Evolutionary conservation across 1,284 basidiomycete species (phyloP), one percentile per base, ranked within the genome.

Genomic region (Leccinum subrobustum): DNA sequence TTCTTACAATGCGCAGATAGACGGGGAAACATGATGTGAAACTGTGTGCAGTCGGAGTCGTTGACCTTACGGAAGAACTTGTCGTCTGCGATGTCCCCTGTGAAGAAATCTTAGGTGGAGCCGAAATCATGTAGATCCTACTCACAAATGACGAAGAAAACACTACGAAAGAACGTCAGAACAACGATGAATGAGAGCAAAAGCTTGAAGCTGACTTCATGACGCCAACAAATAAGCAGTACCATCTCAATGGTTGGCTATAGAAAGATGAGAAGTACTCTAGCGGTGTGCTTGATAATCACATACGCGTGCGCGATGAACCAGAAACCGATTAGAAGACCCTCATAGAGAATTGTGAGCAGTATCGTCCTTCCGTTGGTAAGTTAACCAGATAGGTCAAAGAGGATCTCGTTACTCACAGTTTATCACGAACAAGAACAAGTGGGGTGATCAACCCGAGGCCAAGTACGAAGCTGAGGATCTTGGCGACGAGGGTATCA

Each of bases 31-130:
- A 93, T 70, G 48, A 91, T 73, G 14, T 81, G 74, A 69, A 90
- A 93, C 68, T 93, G 91, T 4, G 90, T 90, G 52, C 88, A 87
- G 68, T 93, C 91, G 3, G 91, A 92, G 69, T 92, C 90, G 67
- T 93, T 93, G 25, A 83, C 81, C 77, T 93, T 93, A 68, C 90
- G 89, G 75, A 93, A 93, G 77, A 92, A 92, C 64, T 89, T 84
- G 71, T 93, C 91, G 70, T 93, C 91, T 55, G 90, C 84, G 31
- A 93, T 84, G 69, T 93, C 91, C 91, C 91, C 91, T 92, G 67
- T 60, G 47, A 61, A 63, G 35, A 53, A 53, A 55, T 60, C 9
- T 50, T 52, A 52, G 51, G 58, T 23, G 50, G 60, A 29, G 35
- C 7, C 29, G 48, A 20, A 52, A 52, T 42, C 50, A 37, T 52